Conservation (phyloP, 208 protist genomes). For the Lotmaria passim region DNA sequence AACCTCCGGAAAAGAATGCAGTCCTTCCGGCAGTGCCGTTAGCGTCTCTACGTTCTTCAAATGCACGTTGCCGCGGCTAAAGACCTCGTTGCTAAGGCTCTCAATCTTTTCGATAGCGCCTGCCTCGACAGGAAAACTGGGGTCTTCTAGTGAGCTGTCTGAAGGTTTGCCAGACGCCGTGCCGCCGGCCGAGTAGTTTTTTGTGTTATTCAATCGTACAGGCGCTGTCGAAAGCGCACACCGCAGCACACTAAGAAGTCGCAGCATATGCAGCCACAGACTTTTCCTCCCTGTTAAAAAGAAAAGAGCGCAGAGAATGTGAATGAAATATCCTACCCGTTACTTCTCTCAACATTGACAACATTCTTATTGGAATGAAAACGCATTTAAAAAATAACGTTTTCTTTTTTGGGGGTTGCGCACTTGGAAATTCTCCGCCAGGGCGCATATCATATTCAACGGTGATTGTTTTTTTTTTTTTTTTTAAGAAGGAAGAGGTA, state of each 20-base stretch:
- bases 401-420: no score
- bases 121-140: conserved; percentile 2
- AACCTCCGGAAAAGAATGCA: conserved; percentile 90
- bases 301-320: not conserved
- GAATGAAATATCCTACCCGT: no score
- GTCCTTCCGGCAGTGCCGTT: conserved; percentile 80
- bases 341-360: no score
- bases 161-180: not conserved
- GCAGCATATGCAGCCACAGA: conserved; percentile 4
- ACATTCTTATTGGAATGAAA: no score
- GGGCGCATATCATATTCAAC: no score
- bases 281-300: not conserved
- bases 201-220: not conserved
- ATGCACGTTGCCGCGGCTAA: conserved; percentile 80
- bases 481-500: no score
- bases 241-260: conserved; percentile 3
- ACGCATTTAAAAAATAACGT: no score
- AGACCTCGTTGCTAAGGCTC: conserved; percentile 78
- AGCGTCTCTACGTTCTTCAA: conserved; percentile 84
- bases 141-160: not conserved
- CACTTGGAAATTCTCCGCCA: no score
- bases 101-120: conserved; percentile 45
- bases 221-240: not conserved
- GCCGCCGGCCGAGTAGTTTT: not conserved
- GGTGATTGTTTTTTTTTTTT: no score